Conservation (phyloP, 2,329 filamentous ascomycete species). For the Phaeosphaeriaceae sp. region DNA sequence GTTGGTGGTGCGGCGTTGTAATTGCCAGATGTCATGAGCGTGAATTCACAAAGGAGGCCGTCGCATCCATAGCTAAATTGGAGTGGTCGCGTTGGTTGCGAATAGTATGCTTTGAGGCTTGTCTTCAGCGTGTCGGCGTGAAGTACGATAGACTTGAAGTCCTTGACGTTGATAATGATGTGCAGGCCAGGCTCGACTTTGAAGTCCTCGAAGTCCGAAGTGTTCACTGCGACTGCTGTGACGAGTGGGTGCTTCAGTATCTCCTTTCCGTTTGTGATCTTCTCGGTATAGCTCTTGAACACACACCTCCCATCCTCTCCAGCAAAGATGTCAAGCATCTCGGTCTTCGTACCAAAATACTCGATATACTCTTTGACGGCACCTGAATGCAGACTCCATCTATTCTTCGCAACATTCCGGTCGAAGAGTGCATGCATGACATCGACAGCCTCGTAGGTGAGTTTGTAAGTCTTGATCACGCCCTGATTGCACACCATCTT, state of each 20-base stretch:
- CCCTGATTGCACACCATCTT: conserved; percentile 78
- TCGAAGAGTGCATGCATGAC: conserved; percentile 80
- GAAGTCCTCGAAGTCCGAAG: conserved; percentile 78
- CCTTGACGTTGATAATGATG: conserved; percentile 81
- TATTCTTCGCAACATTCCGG: conserved; percentile 68
- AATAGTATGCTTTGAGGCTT: conserved; percentile 73
- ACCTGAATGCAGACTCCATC: conserved; percentile 75
- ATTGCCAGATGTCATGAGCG: conserved; percentile 82
- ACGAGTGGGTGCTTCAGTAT: conserved; percentile 81
- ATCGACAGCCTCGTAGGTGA: conserved; percentile 77
- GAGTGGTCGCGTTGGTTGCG: conserved; percentile 72
- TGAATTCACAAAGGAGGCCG: conserved; percentile 76
- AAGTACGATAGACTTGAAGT: conserved; percentile 79
- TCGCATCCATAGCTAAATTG: conserved; percentile 74
- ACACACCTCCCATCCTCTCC: conserved; percentile 70
- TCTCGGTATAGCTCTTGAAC: conserved; percentile 84
- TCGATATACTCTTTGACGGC: conserved; percentile 78
- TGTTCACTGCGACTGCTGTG: conserved; percentile 79
- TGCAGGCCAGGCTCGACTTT: conserved; percentile 77
- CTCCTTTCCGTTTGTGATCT: conserved; percentile 74
- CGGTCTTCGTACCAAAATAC: conserved; percentile 80
- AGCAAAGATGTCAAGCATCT: conserved; percentile 80
- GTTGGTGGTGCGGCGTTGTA: conserved; percentile 47
- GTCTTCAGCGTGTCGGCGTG: conserved; percentile 75
- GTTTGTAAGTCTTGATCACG: conserved; percentile 76